Conservation (phyloP, 2,329 filamentous ascomycete genomes). For the Paraconiothyrium brasiliense region DNA sequence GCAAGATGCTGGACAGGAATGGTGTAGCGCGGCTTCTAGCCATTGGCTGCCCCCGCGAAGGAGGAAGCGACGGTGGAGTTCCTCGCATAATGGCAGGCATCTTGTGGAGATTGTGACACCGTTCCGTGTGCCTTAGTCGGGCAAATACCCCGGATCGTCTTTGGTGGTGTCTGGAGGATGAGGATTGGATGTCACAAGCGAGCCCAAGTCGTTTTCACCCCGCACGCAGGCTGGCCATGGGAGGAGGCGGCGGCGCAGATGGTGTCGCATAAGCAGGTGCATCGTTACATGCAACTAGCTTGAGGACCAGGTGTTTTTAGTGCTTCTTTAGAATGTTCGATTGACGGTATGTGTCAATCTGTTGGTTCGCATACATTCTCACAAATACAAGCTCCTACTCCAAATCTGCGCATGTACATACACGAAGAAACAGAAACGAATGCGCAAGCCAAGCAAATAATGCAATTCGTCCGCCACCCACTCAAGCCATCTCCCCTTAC, state of each 20-base stretch:
- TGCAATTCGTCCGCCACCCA: conserved; percentile 2
- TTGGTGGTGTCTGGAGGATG: background rate
- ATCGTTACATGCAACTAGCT: background rate
- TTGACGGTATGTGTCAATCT: conserved; percentile 19
- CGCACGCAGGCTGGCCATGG: background rate
- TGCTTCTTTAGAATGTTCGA: background rate
- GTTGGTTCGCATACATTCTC: conserved; percentile 32
- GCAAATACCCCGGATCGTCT: background rate
- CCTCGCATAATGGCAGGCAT: conserved; percentile 1
- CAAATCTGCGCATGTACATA: conserved; percentile 26
- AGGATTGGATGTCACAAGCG: background rate
- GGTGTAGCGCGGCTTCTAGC: conserved; percentile 9
- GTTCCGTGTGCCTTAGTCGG: background rate
- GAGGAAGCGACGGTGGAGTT: background rate
- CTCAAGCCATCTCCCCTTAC: conserved; percentile 20
- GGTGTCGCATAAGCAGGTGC: background rate
- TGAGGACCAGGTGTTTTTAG: background rate
- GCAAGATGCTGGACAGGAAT: conserved; percentile 8
- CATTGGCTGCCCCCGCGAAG: conserved; percentile 6
- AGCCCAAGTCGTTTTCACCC: too few species aligned
- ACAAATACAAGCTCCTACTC: conserved; percentile 29
- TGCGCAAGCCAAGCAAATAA: background rate
- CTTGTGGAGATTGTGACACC: background rate
- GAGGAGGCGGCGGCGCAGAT: background rate
- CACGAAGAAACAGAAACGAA: conserved; percentile 19